These are phyloP conservation scores for Lichtheimia ramosa DNA, from an alignment of 371 early-diverging fungal species.

Conservation along the genomic window DNA sequence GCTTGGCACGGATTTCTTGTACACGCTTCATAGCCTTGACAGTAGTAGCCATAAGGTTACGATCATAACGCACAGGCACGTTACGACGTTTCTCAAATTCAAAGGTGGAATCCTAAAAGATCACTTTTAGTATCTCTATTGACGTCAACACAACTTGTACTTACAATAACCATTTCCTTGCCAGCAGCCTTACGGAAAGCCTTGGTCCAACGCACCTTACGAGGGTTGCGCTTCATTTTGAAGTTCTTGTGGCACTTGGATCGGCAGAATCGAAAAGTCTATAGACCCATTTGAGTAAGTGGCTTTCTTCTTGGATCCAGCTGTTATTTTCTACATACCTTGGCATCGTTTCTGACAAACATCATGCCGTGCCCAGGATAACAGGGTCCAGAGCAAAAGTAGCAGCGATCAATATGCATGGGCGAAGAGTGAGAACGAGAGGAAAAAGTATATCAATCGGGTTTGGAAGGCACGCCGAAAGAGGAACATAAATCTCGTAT, in stretches of 20 bases:
- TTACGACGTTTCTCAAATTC: conserved; percentile 98
- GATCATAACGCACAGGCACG: conserved; percentile 95
- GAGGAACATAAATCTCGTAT: too few species aligned
- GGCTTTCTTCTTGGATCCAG: background rate
- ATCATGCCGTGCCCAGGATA: conserved; percentile 99
- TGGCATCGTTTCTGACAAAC: conserved; percentile 98
- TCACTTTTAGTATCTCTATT: too few species aligned
- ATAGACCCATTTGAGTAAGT: conserved; percentile 1
- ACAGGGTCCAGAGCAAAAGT: conserved; percentile 97
- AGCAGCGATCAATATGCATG: conserved; percentile 99
- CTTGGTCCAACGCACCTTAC: conserved; percentile 99
- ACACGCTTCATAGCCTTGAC: conserved; percentile 97
- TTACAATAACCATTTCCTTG: conserved; percentile 98
- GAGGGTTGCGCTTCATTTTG: conserved; percentile 99
- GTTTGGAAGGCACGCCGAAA: too few species aligned
- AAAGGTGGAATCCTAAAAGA: conserved; percentile 84
- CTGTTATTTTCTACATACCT: too few species aligned
- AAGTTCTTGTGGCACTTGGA: conserved; percentile 99
- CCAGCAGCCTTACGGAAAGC: conserved; percentile 96
- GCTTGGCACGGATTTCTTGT: conserved; percentile 86
- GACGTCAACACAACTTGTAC: too few species aligned
- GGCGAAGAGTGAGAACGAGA: conserved; percentile 5
- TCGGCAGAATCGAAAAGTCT: conserved; percentile 96
- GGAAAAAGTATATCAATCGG: background rate
- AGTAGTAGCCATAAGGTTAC: conserved; percentile 92